These are phyloP conservation scores for Metschnikowia peoriensis DNA, from an alignment of 805 yeast species.

Conservation along the genomic window DNA sequence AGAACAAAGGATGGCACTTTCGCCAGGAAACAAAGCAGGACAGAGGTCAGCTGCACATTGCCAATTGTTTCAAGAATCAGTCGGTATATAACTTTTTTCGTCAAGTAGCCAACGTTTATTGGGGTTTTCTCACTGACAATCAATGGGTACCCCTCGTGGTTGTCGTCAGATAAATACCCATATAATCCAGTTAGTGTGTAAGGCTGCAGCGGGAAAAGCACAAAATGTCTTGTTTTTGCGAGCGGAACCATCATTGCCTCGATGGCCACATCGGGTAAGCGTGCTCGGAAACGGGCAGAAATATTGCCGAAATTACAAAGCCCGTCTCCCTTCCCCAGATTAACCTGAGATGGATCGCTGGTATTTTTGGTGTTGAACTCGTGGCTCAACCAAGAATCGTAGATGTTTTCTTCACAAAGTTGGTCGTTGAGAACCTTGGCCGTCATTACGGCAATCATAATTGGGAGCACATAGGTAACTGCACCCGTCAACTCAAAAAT, in stretches of 20 bases:
- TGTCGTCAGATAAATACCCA: slow-evolving; percentile 28
- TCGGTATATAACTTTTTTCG: slow-evolving; percentile 26
- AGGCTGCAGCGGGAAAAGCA: slow-evolving; percentile 26
- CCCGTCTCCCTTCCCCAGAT: slow-evolving; percentile 41
- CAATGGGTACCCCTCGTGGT: slow-evolving; percentile 44
- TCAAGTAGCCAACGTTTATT: slow-evolving; percentile 33
- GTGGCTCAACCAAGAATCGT: slow-evolving; percentile 47
- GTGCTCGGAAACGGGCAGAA: slow-evolving; percentile 26
- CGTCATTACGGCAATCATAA: slow-evolving; percentile 78
- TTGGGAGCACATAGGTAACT: slow-evolving; percentile 75
- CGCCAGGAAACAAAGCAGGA: slow-evolving; percentile 12
- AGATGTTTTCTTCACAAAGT: slow-evolving; percentile 56
- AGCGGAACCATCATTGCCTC: slow-evolving; percentile 32
- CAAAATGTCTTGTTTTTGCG: slow-evolving; percentile 26
- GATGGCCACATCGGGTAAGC: slow-evolving; percentile 33
- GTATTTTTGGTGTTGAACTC: slow-evolving; percentile 26
- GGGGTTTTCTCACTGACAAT: slow-evolving; percentile 27
- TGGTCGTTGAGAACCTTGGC: slow-evolving; percentile 72
- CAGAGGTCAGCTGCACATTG: slow-evolving; percentile 12
- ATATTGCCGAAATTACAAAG: slow-evolving; percentile 31
- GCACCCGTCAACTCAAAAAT: slow-evolving; percentile 87
- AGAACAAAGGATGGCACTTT: slow-evolving; percentile 9
- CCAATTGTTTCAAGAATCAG: slow-evolving; percentile 16
- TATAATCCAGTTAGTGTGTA: slow-evolving; percentile 23
- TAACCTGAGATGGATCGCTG: slow-evolving; percentile 14